Base-by-base conservation (phyloP, 129 eudicot genomes). In the Silybum marianum region DNA sequence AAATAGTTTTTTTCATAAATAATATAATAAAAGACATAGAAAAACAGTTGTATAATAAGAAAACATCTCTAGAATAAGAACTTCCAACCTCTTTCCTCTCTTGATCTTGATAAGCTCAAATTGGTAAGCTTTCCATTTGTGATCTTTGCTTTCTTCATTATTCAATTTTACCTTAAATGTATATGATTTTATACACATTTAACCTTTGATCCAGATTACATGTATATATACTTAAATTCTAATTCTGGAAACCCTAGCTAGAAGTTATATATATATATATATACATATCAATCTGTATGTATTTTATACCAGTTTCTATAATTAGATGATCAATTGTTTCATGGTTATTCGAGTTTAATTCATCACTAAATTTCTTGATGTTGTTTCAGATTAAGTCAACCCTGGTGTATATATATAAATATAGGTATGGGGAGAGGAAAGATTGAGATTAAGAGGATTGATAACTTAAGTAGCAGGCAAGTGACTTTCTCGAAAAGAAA, bases 381-480 rank as follows among this genome's bases (percentile, higher is more conserved):
- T 18, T 51, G 63, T 51, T 51, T 51, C 63, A 51, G 63, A 51
- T 51, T 51, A 51, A 51, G 22, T 3, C 63, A 51, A 16, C 22
- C 22, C 63, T 51, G 8, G 19, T 51, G 4, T 51, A 13, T 13
- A 51, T 16, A 51, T 4, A 48, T 0, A 51, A 1, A 51, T 2
- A 63, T 54, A 60, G 75, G 11, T 60, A 89, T 90, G 93, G 93
- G 85, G 86, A 87, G 93, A 63, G 93, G 93, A 58, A 90, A 90
- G 71, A 87, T 86, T 11, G 85, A 87, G 85, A 84, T 90, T 83
- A 90, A 78, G 79, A 87, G 91, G 69, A 90, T 90, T 36, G 93
- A 90, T 72, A 90, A 90, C 71, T 82, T 87, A 28, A 72, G 88
- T 39, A 90, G 88, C 26, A 87, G 93, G 71, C 93, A 90, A 83